A percentile compares a stretch with the other conserved stretches of the same genome.
These are phyloP conservation scores for Schizophyllum amplum DNA, from an alignment of 1,284 basidiomycete species.

Conservation along the genomic window DNA sequence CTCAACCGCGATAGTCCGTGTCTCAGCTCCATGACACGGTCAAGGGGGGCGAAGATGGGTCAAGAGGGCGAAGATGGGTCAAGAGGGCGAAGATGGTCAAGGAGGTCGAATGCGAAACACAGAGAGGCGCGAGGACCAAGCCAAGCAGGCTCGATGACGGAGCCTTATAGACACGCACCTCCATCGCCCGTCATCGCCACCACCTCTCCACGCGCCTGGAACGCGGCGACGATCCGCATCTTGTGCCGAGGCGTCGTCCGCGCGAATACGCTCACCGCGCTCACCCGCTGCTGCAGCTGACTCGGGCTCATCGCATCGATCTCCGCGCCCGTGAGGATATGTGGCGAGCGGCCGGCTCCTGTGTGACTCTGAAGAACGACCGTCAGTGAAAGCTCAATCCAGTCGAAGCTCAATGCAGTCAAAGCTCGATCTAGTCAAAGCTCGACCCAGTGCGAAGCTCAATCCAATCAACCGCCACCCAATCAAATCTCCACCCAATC, in stretches of 20 bases:
- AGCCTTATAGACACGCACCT: conserved; percentile 22
- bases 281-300: conserved; percentile 82
- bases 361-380: too few relatives aligned
- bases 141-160: not conserved
- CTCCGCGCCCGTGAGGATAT: conserved; percentile 71
- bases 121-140: too few relatives aligned
- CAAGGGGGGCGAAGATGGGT: too few relatives aligned
- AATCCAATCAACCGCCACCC: too few relatives aligned
- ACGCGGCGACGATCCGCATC: conserved; percentile 93
- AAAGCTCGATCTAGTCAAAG: not conserved
- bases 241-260: conserved; percentile 94
- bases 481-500: too few relatives aligned
- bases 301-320: conserved; percentile 78
- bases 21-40: too few relatives aligned
- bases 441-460: too few relatives aligned
- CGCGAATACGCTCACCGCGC: conserved; percentile 82
- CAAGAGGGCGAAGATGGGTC: too few relatives aligned
- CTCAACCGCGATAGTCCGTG: too few relatives aligned
- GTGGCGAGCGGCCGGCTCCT: conserved; percentile 10
- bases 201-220: conserved; percentile 80
- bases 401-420: too few relatives aligned
- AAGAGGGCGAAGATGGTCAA: conserved; percentile 33
- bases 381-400: too few relatives aligned
- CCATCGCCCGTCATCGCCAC: conserved; percentile 99
- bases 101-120: too few relatives aligned